Evolutionary conservation across 306 rosid species (phyloP), one percentile per base, ranked within the genome.

Genomic region (Casuarina cunninghamiana): DNA sequence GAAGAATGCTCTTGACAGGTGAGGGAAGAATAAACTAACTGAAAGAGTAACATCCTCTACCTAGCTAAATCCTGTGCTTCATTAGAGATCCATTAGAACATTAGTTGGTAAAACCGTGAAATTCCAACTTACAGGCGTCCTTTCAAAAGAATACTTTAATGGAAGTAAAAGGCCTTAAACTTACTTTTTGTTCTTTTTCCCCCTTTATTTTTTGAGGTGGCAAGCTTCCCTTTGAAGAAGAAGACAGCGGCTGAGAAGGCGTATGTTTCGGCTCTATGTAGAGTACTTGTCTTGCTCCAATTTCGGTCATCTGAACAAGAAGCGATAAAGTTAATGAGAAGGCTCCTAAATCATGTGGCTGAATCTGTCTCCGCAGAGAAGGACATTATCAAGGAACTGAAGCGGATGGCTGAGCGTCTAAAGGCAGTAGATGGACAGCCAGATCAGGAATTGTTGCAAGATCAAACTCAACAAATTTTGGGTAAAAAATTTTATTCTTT

Each of bases 221-320:
- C 89, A 71, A 87, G 91, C 86, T 93, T 91, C 78, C 83, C 19
- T 54, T 75, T 82, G 54, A 95, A 90, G 89, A 95, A 90, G 89
- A 95, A 89, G 84, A 91, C 96, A 62, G 82, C 93, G 37, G 97
- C 97, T 39, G 93, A 91, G 87, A 93, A 73, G 89, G 73, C 97
- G n/a, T 95, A 89, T 66, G 86, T 91, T 60, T 87, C 90, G 16
- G 89, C 96, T 79, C 80, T 95, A 80, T 90, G 93, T 69, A 88
- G 76, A 82, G 61, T 84, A 67, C 89, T 95, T 61, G 90, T 90
- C 74, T 75, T 83, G 83, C 93, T 95, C 79, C 92, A 86, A 74
- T 93, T 93, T 81, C 89, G 90, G 74, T 74, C 35, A n/a, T 88
- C 97, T 39, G 96, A 91, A 81, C 91, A 91, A 87, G 91, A 61